Percentiles rank a stretch among this genome's conserved stretches.
Conservation (phyloP, 1,139 yeast species). For the Candida frijolesensis region DNA sequence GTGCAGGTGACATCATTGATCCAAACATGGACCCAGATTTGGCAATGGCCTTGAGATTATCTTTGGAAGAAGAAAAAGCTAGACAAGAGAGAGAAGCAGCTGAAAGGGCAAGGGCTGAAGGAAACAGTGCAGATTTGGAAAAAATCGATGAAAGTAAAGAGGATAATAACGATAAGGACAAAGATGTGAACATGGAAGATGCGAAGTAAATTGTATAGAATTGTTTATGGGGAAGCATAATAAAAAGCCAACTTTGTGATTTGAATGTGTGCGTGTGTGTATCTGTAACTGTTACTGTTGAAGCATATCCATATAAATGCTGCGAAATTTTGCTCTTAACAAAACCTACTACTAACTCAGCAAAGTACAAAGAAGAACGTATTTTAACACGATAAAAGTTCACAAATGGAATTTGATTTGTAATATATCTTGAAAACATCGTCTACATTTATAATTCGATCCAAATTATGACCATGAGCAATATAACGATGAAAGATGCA, state of each 20-base stretch:
- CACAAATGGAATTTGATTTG: not conserved
- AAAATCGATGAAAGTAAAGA: slow-evolving; percentile 39
- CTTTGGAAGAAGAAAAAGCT: slow-evolving; percentile 79
- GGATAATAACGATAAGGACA: slow-evolving; percentile 20
- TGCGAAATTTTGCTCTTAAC: not conserved
- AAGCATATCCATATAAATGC: slow-evolving; percentile 4
- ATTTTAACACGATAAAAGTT: not conserved
- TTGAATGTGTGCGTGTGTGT: not conserved
- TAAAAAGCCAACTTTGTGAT: not conserved
- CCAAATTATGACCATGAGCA: not conserved
- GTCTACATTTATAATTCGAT: not conserved
- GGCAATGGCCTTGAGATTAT: slow-evolving; percentile 88
- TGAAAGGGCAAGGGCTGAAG: slow-evolving; percentile 37
- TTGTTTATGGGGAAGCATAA: not conserved
- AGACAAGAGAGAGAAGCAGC: slow-evolving; percentile 67
- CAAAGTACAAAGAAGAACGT: not conserved
- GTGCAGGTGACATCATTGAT: slow-evolving; percentile 65
- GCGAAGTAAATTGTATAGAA: slow-evolving; percentile 9
- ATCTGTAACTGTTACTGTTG: not conserved
- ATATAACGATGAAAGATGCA: not conserved
- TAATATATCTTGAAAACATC: not conserved
- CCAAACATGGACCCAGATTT: slow-evolving; percentile 96
- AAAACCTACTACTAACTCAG: not conserved
- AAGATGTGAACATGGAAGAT: slow-evolving; percentile 19
- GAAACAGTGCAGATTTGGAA: slow-evolving; percentile 26